phyloP scores from a whole-genome alignment of 768 basidiomycete genomes.

The Chalciporus chontae region DNA sequence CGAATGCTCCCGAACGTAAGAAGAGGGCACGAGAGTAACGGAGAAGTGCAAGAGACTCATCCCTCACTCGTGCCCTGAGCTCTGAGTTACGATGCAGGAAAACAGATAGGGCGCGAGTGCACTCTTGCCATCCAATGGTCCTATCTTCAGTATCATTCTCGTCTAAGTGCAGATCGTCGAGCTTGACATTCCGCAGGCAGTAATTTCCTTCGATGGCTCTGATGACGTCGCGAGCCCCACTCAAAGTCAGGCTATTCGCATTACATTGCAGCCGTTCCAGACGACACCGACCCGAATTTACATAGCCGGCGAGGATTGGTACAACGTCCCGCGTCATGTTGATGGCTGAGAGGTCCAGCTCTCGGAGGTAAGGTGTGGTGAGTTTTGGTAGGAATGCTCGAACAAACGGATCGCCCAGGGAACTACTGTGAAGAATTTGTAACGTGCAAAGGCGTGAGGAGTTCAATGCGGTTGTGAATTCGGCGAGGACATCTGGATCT shows the following conservation, averaged over 20 bases:
- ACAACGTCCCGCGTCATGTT: constrained; percentile 42
- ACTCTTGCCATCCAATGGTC: constrained; percentile 29
- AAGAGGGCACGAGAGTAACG: constrained; percentile 48
- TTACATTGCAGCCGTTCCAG: constrained; percentile 51
- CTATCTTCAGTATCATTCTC: constrained; percentile 28
- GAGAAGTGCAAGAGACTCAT: constrained; percentile 49
- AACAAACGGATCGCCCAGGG: constrained; percentile 50
- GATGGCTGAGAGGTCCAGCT: constrained; percentile 54
- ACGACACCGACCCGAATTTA: constrained; percentile 48
- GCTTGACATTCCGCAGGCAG: constrained; percentile 43
- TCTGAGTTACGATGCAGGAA: constrained; percentile 43
- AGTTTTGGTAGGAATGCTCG: constrained; percentile 48
- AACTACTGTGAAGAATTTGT: constrained; percentile 47
- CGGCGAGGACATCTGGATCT: constrained; percentile 31
- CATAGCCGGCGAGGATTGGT: constrained; percentile 43
- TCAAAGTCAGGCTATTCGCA: constrained; percentile 50
- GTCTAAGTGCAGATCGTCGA: constrained; percentile 42
- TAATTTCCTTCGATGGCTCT: constrained; percentile 47
- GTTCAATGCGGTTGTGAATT: constrained; percentile 51
- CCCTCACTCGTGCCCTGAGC: constrained; percentile 36
- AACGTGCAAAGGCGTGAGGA: constrained; percentile 49
- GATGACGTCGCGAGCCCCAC: constrained; percentile 43
- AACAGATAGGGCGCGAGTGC: constrained; percentile 29
- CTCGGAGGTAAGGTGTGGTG: constrained; percentile 44
- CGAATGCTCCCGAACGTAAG: constrained; percentile 31